Conservation (phyloP, 495 filamentous ascomycete species). For the Neurospora cerealis region DNA sequence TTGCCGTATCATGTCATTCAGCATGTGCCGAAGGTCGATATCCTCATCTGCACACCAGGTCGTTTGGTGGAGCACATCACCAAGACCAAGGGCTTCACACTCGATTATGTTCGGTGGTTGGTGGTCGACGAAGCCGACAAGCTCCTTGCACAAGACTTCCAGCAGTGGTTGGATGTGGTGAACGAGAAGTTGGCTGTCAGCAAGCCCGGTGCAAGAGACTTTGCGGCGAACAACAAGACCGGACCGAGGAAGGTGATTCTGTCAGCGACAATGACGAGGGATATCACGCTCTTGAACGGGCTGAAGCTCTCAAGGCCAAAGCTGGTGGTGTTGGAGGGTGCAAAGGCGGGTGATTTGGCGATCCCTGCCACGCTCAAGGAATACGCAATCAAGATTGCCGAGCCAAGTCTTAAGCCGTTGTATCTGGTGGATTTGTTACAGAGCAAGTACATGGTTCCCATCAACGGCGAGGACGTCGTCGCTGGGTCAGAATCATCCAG, state of each 20-base stretch:
- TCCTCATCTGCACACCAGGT: constrained; percentile 88
- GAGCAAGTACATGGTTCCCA: constrained; percentile 22
- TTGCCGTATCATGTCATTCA: constrained; percentile 52
- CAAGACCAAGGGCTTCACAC: constrained; percentile 67
- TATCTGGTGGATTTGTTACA: constrained; percentile 59
- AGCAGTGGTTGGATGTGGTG: constrained; percentile 76
- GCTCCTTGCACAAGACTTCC: constrained; percentile 81
- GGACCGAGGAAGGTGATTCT: constrained; percentile 64
- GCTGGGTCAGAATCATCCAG: constrained; percentile 17
- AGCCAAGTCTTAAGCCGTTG: constrained; percentile 73
- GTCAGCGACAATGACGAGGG: constrained; percentile 88
- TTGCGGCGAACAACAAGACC: constrained; percentile 38
- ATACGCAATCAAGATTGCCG: constrained; percentile 60
- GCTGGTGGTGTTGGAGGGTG: constrained; percentile 61
- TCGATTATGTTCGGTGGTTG: constrained; percentile 70
- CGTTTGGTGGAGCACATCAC: constrained; percentile 85
- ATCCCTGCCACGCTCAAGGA: constrained; percentile 65
- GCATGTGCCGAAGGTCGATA: constrained; percentile 63
- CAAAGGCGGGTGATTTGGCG: constrained; percentile 34
- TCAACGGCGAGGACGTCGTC: neutral
- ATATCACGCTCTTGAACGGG: constrained; percentile 67
- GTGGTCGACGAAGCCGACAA: constrained; percentile 93
- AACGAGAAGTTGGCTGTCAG: constrained; percentile 47
- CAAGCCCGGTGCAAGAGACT: constrained; percentile 27
- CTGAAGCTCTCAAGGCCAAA: constrained; percentile 65